Base-by-base conservation (phyloP, 768 basidiomycete species). In the Hericium rajendrae region DNA sequence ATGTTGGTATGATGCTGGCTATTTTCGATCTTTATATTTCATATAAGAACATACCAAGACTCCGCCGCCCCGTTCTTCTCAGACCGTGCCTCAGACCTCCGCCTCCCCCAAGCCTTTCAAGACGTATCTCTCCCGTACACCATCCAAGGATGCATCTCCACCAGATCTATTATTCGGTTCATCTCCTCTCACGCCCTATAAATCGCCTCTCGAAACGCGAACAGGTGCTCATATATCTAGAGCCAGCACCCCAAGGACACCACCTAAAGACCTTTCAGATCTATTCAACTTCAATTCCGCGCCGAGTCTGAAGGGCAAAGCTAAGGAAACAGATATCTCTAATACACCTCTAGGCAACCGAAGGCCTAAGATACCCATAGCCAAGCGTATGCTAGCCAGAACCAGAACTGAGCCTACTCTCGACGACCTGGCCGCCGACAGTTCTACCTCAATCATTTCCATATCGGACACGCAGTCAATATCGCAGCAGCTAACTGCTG, bases 381-480 rank as follows among this genome's bases (percentile, higher is more conserved):
- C 84, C 11, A 84, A 81, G 57, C 83, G 86, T 20, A 90, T 90
- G 87, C 79, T 89, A 1, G 77, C 78, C 9, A 78, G 86, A 1
- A 83, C 85, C 12, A 79, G 75, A 56, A 88, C 86, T 0, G 85
- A 86, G 26, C 73, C 82, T 1, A 78, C 77, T 4, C 64, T 26
- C 8, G 62, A 62, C 37, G 26, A 48, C 6, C 18, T 43, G 10
- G 22, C 50, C 18, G 49, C 80, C 51, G 73, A 73, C 59, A 61
- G 60, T 53, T 54, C 67, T 59, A 51, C 68, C 43, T 51, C 64
- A 60, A 26, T 68, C 61, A 38, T 54, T 54, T 40, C 61, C 52
- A 41, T 57, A 63, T 43, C 51, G 32, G 39, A 64, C 53, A 54
- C 54, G 50, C n/a, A 64, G 65, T 18, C 64, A 2, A 54, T 57